Base-by-base conservation (phyloP, 805 yeast genomes). In the Hanseniaspora guilliermondii region DNA sequence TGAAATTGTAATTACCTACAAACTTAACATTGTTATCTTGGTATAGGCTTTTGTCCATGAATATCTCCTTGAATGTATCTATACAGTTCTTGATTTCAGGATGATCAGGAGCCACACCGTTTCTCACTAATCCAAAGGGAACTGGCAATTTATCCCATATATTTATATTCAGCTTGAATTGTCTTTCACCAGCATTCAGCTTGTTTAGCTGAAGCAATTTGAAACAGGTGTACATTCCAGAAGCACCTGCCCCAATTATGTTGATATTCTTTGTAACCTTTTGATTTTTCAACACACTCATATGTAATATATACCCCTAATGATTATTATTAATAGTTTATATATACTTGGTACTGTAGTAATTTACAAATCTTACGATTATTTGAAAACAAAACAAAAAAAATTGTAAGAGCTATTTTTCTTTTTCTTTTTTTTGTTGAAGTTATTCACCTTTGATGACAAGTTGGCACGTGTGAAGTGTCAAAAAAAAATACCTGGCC, bases 21-120 rank as follows among this genome's bases (percentile, higher is more conserved):
- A 83, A 88, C 38, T 71, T 65, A 62, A 82, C 79, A 1, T 66
- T 60, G 12, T 68, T 53, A n/a, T 45, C 39, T 3, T 14, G n/a
- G 8, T 17, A 12, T 63, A 70, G 19, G 6, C 22, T 14, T 19
- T 56, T 61, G 30, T 61, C 59, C 14, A 64, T 55, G 16, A 71
- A 70, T 22, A 73, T 70, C 53, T 82, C 80, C 9, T 74, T 76
- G 64, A 93, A 83, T 52, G 88, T 81, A 19, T 84, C 72, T 50
- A 73, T 76, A 61, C 93, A 85, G 57, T 81, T 81, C 65, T 89
- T 91, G 33, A 93, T 97, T 62, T 93, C 97, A 0, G 96, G 96
- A 68, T 93, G 97, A 68, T 93, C 99, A 2, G 99, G 99, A 0
- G 98, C 97, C n/a, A 93, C 97, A 1, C 99, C 99, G 64, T 78